Percentiles rank a stretch among this genome's conserved stretches.
Conservation (phyloP, 2,329 filamentous ascomycete species). For the Fusarium pseudonygamai region DNA sequence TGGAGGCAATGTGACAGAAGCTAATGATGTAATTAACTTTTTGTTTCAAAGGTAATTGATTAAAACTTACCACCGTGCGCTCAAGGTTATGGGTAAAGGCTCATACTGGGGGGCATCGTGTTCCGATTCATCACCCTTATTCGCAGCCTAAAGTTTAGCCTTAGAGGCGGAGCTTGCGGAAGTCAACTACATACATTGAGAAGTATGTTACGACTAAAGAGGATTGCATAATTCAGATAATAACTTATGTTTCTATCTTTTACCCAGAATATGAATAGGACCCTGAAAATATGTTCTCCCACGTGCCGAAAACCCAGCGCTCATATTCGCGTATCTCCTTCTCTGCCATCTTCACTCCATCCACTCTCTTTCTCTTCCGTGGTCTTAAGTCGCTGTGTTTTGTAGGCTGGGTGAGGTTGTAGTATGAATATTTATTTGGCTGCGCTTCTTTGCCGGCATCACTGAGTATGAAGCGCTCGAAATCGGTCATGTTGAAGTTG, state of each 20-base stretch:
- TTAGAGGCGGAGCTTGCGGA: too few species aligned
- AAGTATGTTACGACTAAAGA: neutral
- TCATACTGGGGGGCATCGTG: accelerated
- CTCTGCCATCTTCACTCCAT: neutral
- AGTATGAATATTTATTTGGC: neutral
- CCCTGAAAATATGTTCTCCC: neutral
- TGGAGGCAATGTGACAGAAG: neutral
- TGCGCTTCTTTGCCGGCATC: accelerated
- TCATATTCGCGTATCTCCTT: neutral
- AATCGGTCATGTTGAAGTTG: neutral
- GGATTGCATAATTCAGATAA: neutral
- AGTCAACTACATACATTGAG: neutral
- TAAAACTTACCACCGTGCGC: neutral
- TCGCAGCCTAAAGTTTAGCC: neutral
- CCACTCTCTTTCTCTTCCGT: neutral
- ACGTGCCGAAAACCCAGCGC: neutral
- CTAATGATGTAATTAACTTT: neutral
- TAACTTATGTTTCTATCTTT: accelerated
- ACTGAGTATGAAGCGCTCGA: neutral
- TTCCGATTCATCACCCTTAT: neutral
- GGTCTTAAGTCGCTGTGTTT: too few species aligned
- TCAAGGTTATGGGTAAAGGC: neutral
- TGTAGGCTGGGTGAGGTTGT: neutral
- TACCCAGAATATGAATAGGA: neutral
- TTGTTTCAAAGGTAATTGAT: neutral